These are phyloP conservation scores for Stylosanthes scabra DNA, from an alignment of 331 rosid species.

Conservation along the genomic window DNA sequence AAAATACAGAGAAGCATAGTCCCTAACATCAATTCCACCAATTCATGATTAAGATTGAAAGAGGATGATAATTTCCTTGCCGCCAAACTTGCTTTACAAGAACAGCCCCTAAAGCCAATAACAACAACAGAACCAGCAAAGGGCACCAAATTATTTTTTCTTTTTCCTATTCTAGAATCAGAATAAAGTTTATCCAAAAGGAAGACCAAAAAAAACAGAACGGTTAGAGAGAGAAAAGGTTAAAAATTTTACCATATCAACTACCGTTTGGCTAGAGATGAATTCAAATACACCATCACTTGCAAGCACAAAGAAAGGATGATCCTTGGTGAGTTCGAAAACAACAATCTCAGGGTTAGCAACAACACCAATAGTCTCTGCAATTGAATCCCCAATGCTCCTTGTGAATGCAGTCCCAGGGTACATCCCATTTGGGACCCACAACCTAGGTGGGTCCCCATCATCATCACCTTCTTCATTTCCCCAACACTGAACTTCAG, in stretches of 20 bases:
- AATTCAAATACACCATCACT: constrained; percentile 99
- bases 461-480: constrained; percentile 96
- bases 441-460: constrained; percentile 96
- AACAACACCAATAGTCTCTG: constrained; percentile 96
- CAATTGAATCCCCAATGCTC: constrained; percentile 94
- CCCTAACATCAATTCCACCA: constrained; percentile 20
- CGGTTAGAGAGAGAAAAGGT: constrained; percentile 11
- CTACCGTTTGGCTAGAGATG: constrained; percentile 92
- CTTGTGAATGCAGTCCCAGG: constrained; percentile 98
- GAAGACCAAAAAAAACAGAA: constrained; percentile 30
- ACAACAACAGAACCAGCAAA: constrained; percentile 33
- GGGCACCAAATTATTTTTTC: constrained; percentile 8
- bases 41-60: constrained; percentile 24
- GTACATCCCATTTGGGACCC: constrained; percentile 98
- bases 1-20: constrained; percentile 4
- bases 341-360: constrained; percentile 94
- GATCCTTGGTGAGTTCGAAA: constrained; percentile 75
- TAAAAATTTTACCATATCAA: constrained; percentile 73
- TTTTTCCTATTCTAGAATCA: constrained; percentile 26
- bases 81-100: constrained; percentile 33
- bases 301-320: constrained; percentile 95
- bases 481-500: constrained; percentile 95
- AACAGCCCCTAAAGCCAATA: constrained; percentile 35
- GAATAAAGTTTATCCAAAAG: constrained; percentile 21
- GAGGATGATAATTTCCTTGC: constrained; percentile 32